Evolutionary conservation across 2,329 filamentous ascomycete species (phyloP).

Genomic region (Epichloe hybrida): DNA sequence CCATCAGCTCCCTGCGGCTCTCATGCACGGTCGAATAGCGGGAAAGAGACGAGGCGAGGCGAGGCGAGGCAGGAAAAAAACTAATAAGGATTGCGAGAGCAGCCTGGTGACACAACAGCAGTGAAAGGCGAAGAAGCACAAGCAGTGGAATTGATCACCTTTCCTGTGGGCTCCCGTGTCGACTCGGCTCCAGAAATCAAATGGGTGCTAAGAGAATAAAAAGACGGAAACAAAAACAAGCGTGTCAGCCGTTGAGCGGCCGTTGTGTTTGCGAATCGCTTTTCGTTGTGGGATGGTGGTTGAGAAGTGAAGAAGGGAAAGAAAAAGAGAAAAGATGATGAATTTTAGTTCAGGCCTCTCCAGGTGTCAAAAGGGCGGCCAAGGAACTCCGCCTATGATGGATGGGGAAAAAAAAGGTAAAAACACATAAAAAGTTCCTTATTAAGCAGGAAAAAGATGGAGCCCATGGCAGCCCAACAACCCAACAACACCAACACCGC

Average conservation of each 20-base stretch:
- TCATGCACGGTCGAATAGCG: not conserved
- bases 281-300: not conserved
- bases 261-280: not conserved
- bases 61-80: conserved; percentile 1
- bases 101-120: conserved; percentile 1
- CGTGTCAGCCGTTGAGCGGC: not conserved
- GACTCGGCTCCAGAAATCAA: not conserved
- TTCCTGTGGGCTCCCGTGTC: not conserved
- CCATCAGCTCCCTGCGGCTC: conserved; percentile 19
- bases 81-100: not conserved
- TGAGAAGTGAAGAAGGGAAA: not conserved
- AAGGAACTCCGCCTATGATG: not conserved
- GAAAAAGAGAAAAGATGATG: not conserved
- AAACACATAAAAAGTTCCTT: not conserved
- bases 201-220: not conserved
- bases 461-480: conserved; percentile 2
- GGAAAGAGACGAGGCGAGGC: not conserved
- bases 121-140: not conserved
- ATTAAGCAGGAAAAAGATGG: not conserved
- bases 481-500: conserved; percentile 1
- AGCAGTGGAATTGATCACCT: conserved; percentile 1
- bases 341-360: not conserved
- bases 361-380: not conserved
- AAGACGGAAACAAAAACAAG: not conserved
- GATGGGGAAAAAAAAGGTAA: not conserved